A percentile compares a stretch with the other conserved stretches of the same genome.
These are phyloP conservation scores for Didymella keratinophila DNA, from an alignment of 2,329 filamentous ascomycete genomes.

Conservation along the genomic window DNA sequence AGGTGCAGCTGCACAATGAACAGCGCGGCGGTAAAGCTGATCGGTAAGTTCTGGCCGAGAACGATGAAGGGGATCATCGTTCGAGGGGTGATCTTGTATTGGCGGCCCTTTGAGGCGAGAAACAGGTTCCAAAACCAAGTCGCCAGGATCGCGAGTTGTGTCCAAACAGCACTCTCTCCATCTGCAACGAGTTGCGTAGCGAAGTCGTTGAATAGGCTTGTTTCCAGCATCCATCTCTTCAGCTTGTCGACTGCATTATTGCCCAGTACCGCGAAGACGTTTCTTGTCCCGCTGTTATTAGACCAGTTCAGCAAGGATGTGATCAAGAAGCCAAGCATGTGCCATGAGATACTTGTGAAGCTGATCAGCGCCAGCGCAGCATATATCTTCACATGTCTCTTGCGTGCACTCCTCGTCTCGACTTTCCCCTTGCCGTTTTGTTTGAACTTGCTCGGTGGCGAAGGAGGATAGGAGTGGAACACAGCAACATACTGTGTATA, in stretches of 20 bases:
- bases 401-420: slow-evolving; percentile 27
- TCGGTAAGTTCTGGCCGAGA: slow-evolving; percentile 41
- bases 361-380: slow-evolving; percentile 36
- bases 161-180: slow-evolving; percentile 35
- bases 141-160: slow-evolving; percentile 35
- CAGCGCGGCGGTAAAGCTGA: slow-evolving; percentile 36
- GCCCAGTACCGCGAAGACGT: not conserved
- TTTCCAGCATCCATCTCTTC: slow-evolving; percentile 41
- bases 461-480: slow-evolving; percentile 2
- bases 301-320: slow-evolving; percentile 37
- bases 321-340: slow-evolving; percentile 45
- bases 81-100: slow-evolving; percentile 17
- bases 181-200: slow-evolving; percentile 39
- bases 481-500: slow-evolving; percentile 28
- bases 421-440: slow-evolving; percentile 8
- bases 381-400: slow-evolving; percentile 40
- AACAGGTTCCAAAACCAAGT: slow-evolving; percentile 46
- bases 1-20: slow-evolving; percentile 42
- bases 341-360: slow-evolving; percentile 43
- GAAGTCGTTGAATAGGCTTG: slow-evolving; percentile 39
- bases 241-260: slow-evolving; percentile 14
- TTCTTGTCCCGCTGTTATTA: not conserved
- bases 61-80: slow-evolving; percentile 36
- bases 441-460: slow-evolving; percentile 3
- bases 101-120: slow-evolving; percentile 35